phyloP scores from a whole-genome alignment of 345 rosid species.

The rapeseed (Brassica napus) region DNA sequence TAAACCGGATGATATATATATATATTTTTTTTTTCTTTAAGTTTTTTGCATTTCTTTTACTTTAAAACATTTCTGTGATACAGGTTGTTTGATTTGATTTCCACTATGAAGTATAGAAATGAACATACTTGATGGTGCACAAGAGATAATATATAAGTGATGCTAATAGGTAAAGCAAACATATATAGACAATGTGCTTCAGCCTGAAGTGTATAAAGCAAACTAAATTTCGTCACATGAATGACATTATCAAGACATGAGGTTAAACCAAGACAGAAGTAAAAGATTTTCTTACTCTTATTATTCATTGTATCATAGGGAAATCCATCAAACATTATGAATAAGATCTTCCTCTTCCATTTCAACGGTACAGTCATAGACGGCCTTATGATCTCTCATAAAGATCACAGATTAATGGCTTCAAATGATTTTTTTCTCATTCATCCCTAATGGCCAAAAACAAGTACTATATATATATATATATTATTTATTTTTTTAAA shows the following conservation, averaged over 20 bases:
- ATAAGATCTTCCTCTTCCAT: not conserved
- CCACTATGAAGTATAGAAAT: conserved; percentile 49
- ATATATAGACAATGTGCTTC: conserved; percentile 7
- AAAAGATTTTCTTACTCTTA: not conserved
- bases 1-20: not conserved
- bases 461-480: too few species aligned
- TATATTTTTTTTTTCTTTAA: not conserved
- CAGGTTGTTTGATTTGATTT: conserved; percentile 92
- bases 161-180: not conserved
- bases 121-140: conserved; percentile 5
- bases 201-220: conserved; percentile 7
- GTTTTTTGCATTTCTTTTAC: not conserved
- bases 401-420: too few species aligned
- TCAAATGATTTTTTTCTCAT: too few species aligned
- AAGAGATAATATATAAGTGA: not conserved
- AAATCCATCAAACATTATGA: too few species aligned
- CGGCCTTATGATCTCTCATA: too few species aligned
- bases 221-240: not conserved
- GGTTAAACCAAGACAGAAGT: too few species aligned
- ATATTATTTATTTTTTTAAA: too few species aligned
- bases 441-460: too few species aligned
- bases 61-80: conserved; percentile 53
- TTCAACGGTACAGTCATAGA: too few species aligned
- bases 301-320: not conserved
- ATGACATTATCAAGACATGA: not conserved